Evolutionary conservation across 1,284 basidiomycete species (phyloP), one percentile per base, ranked within the genome.

Genomic region (Pterulicium gracile): DNA sequence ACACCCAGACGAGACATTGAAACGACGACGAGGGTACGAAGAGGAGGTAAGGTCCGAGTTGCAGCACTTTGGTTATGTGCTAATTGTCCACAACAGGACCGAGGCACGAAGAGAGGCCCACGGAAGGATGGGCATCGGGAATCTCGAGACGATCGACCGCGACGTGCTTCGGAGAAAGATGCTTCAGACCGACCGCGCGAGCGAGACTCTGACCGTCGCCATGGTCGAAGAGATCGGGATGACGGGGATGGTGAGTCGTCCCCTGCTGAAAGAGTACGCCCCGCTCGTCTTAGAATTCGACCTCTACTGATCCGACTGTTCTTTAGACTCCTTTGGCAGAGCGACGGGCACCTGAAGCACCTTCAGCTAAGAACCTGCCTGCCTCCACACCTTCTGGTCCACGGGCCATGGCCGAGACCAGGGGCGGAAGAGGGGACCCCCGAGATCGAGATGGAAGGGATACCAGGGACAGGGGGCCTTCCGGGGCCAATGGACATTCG

Each of bases 111-210:
- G 58, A 79, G 84, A 23, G 73, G 75, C 47, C 81, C 83, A 49
- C 78, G 85, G 43, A 84, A 83, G 57, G 84, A 87, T 4, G 64
- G 73, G 21, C 80, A 86, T 55, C 75, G 83, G 47, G 84, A 87
- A 49, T 39, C 36, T 13, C 5, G 36, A 39, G 36, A 39, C 36
- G 84, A 87, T 24, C 70, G 83, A 32, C 64, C 62, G 51, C 74
- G 81, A 23, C 73, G 83, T 39, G 65, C 65, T n/a, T 66, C 70
- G n/a, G 83, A 86, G 40, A 84, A 84, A 58, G 82, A 84, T 24
- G 61, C 69, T 14, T 73, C 79, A 49, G 82, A 85, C 18, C 69
- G 81, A 48, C 64, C 15, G 5, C 36, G 36, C 15, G 36, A 59
- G 18, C 72, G 80, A 40, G 83, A 86, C 14, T 73, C 78, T 1